Base-by-base conservation (phyloP, 2,329 filamentous ascomycete species). In the Lecanicillium sp. region DNA sequence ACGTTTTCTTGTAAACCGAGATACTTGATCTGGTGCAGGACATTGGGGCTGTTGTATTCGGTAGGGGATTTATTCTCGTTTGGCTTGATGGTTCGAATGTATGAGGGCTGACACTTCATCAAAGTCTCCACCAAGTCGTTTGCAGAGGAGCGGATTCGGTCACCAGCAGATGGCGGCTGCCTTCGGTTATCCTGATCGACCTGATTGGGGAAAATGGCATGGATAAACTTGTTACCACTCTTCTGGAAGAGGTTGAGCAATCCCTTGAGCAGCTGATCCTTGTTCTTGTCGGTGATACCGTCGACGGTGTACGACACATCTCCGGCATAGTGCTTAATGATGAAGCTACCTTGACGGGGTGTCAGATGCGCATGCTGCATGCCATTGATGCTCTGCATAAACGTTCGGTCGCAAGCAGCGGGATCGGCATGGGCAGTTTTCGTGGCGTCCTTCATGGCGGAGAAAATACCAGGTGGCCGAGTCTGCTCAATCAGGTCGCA, bases 1-100 rank as follows among this genome's bases (percentile, higher is more conserved):
- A 98, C 92, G 72, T 98, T 98, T 64, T 98, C 92, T 60, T 96
- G 90, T n/a, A 98, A 70, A 78, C 92, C 92, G 12, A 98, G 82
- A 54, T 98, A 98, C 58, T 98, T 96, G 73, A 96, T 87, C 59
- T 98, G 92, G 71, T 98, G 92, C 52, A 96, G 72, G 15, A 98
- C 92, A 51, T 96, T 96, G 20, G 80, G 79, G 15, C 76, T 74
- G 51, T 95, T 95, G 62, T 95, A 98, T 57, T 98, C 92, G 9
- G 79, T 81, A 0, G 88, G 83, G 3, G 89, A 95, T 62, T 96
- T 98, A 68, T 95, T 96, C 63, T 98, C 92, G 67, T 98, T 98
- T 2, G 92, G 92, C 64, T 98, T 98, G 67, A 98, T 96, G 1
- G 92, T 98, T 58, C 92, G 86, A 52, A 98, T 98, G 56, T 98